phyloP scores from a whole-genome alignment of 306 rosid genomes.

The Echinosophora koreensis region DNA sequence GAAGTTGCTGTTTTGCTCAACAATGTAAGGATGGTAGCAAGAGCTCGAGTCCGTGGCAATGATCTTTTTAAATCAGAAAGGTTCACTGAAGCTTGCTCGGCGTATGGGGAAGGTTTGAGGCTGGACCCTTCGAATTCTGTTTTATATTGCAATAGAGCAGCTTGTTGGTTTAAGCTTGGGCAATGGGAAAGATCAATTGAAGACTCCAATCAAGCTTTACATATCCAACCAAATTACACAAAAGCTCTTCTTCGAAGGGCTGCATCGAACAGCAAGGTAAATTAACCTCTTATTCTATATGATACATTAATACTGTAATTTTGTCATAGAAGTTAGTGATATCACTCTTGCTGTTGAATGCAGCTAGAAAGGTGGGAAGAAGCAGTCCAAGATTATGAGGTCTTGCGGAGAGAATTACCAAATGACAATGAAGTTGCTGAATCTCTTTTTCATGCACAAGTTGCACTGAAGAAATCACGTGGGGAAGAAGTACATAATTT shows the following conservation, averaged over 20 bases:
- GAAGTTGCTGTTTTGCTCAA: conserved; percentile 77
- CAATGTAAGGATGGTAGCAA: conserved; percentile 80
- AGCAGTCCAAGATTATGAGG: conserved; percentile 83
- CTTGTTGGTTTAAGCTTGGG: conserved; percentile 96
- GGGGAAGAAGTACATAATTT: conserved; percentile 87
- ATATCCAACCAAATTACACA: conserved; percentile 77
- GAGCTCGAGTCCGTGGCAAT: conserved; percentile 90
- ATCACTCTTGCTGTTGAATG: conserved; percentile 36
- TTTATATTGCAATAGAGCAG: conserved; percentile 94
- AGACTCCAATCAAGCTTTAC: conserved; percentile 86
- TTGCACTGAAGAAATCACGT: conserved; percentile 88
- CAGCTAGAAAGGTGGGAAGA: conserved; percentile 95
- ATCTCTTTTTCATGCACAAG: conserved; percentile 83
- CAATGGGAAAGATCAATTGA: conserved; percentile 86
- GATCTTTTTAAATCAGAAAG: conserved; percentile 95
- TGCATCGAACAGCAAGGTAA: conserved; percentile 86
- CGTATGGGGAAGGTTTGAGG: conserved; percentile 91
- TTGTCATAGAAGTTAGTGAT: conserved; percentile 20
- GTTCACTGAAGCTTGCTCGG: conserved; percentile 89
- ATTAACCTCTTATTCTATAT: not conserved
- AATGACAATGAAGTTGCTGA: conserved; percentile 87
- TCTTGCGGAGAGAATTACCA: conserved; percentile 79
- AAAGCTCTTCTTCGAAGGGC: conserved; percentile 99
- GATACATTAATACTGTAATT: not conserved
- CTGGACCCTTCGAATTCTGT: conserved; percentile 84